A percentile compares a stretch with the other conserved stretches of the same genome.
These are phyloP conservation scores for Trypanosomatidae sp. DNA, from an alignment of 208 protist genomes.

Conservation along the genomic window DNA sequence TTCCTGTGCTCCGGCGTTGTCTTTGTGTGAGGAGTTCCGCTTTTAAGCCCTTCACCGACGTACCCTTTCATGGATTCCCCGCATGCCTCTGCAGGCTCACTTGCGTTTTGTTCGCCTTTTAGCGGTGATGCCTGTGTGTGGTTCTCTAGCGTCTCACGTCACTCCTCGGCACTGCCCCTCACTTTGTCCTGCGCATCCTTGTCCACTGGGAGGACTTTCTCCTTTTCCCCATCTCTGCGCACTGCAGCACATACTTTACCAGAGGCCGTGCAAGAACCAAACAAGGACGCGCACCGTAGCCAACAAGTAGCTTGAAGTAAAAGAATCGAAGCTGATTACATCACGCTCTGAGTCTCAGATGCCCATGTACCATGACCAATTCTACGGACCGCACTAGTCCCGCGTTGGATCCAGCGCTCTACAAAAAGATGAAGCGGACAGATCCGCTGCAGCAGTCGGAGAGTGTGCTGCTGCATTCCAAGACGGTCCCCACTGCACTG, in stretches of 20 bases:
- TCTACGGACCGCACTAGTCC: not conserved
- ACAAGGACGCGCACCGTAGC: not conserved
- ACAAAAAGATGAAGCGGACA: constrained; percentile 6
- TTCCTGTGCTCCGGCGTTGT: not conserved
- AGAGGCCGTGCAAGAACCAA: not conserved
- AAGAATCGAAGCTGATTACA: not conserved
- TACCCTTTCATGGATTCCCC: too few relatives aligned
- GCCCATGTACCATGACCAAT: not conserved
- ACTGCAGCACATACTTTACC: not conserved
- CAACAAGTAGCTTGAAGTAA: not conserved
- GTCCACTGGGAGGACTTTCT: not conserved
- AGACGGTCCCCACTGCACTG: constrained; percentile 7
- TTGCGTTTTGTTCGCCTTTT: not conserved
- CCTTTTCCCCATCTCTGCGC: not conserved
- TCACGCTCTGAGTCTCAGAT: not conserved
- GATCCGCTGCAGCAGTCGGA: constrained; percentile 14
- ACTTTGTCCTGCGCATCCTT: not conserved
- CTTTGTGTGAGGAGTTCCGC: not conserved
- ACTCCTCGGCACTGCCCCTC: not conserved
- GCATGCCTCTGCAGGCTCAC: too few relatives aligned
- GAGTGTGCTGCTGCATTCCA: constrained; percentile 20
- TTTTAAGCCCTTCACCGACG: too few relatives aligned
- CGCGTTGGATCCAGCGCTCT: not conserved
- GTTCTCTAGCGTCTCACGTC: not conserved
- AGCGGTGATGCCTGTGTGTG: not conserved